phyloP scores from a whole-genome alignment of 2,329 filamentous ascomycete species.

The Pestalotiopsis sp. region DNA sequence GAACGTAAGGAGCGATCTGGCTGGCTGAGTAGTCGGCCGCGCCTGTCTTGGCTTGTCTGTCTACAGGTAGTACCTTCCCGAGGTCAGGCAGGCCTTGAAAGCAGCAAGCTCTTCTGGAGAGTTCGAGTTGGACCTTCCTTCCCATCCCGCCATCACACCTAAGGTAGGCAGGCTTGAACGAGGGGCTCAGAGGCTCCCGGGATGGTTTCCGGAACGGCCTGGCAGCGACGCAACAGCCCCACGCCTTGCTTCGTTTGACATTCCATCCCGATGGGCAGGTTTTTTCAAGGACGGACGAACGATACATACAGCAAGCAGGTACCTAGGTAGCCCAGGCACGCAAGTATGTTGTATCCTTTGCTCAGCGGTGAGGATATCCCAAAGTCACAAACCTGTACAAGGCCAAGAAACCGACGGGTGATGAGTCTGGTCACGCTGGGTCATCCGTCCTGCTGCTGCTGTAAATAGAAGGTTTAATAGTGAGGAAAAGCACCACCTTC shows the following conservation, averaged over 20 bases:
- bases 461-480: slow-evolving; percentile 7
- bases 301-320: not conserved
- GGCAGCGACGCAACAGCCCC: not conserved
- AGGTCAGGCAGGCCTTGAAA: not conserved
- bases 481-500: too few species aligned
- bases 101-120: not conserved
- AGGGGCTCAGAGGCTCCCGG: slow-evolving; percentile 1
- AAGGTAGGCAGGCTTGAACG: not conserved
- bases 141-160: not conserved
- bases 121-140: not conserved
- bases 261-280: not conserved
- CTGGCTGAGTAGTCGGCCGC: too few species aligned
- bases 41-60: not conserved
- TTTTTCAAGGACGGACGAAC: not conserved
- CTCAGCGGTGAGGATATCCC: not conserved
- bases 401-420: not conserved
- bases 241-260: slow-evolving; percentile 1
- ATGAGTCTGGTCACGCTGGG: not conserved
- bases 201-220: slow-evolving; percentile 6
- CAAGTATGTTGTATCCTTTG: not conserved
- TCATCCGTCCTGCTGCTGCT: not conserved
- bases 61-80: not conserved
- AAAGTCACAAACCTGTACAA: not conserved
- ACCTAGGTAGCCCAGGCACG: not conserved
- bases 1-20: not conserved